Conservation (phyloP, 2,329 filamentous ascomycete species). For the Beauveria australis region DNA sequence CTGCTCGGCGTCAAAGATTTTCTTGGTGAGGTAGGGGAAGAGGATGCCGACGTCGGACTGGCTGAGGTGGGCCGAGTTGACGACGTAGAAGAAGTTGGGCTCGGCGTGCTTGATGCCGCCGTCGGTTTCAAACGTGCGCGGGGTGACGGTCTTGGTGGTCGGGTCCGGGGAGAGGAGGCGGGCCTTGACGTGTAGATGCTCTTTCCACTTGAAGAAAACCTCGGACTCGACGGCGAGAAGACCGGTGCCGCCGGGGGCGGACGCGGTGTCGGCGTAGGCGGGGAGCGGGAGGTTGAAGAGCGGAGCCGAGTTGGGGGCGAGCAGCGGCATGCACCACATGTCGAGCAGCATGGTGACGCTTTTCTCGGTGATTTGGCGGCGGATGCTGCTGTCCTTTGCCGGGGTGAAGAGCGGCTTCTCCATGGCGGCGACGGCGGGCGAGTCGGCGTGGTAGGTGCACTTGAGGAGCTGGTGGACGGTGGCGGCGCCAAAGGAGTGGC, state of each 20-base stretch:
- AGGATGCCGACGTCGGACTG: slow-evolving; percentile 79
- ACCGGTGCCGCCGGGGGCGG: slow-evolving; percentile 46
- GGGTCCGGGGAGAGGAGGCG: slow-evolving; percentile 54
- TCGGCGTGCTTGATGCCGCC: slow-evolving; percentile 35
- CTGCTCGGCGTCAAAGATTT: slow-evolving; percentile 47
- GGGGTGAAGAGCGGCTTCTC: slow-evolving; percentile 55
- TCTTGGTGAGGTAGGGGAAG: slow-evolving; percentile 62
- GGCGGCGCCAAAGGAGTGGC: slow-evolving; percentile 75
- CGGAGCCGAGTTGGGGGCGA: slow-evolving; percentile 51
- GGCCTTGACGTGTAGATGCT: slow-evolving; percentile 63
- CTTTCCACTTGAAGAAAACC: slow-evolving; percentile 69
- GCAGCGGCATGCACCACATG: slow-evolving; percentile 70
- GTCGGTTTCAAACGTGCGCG: slow-evolving; percentile 33
- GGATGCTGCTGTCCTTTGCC: slow-evolving; percentile 43
- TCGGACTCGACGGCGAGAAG: slow-evolving; percentile 67
- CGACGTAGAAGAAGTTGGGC: slow-evolving; percentile 68
- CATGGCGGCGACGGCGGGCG: slow-evolving; percentile 37
- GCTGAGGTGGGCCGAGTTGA: slow-evolving; percentile 67
- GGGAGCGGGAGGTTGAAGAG: slow-evolving; percentile 69
- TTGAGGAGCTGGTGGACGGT: slow-evolving; percentile 72
- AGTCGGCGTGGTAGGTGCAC: slow-evolving; percentile 59
- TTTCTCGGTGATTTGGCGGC: slow-evolving; percentile 57
- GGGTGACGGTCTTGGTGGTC: slow-evolving; percentile 30
- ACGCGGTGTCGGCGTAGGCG: slow-evolving; percentile 45
- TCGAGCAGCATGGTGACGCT: slow-evolving; percentile 66